phyloP scores from a whole-genome alignment of 176 grass and related monocot genomes.

The Musa acuminata region DNA sequence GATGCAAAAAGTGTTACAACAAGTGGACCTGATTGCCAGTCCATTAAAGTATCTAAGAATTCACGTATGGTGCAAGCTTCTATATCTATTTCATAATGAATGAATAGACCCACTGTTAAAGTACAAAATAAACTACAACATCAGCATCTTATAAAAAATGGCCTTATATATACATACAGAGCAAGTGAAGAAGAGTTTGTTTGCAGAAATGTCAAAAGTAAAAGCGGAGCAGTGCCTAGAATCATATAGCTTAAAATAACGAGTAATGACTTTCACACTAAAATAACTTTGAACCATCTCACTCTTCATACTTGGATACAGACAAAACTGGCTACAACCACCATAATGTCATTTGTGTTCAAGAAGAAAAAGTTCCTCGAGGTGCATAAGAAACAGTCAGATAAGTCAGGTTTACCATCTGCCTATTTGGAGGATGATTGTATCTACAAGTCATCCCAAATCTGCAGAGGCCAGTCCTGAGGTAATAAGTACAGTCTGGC shows the following conservation, averaged over 20 bases:
- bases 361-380: slow-evolving; percentile 13
- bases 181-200: too few species aligned
- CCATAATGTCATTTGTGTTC: slow-evolving; percentile 5
- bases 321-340: background rate
- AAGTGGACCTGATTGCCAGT: background rate
- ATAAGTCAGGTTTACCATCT: slow-evolving; percentile 41
- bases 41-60: background rate
- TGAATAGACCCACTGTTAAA: background rate
- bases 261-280: background rate
- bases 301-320: background rate
- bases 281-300: background rate
- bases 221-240: background rate
- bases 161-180: too few species aligned
- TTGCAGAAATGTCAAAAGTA: background rate
- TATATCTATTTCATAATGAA: background rate
- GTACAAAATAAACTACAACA: background rate
- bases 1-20: background rate
- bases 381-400: slow-evolving; percentile 16
- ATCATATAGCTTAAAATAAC: background rate
- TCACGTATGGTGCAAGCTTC: background rate
- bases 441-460: slow-evolving; percentile 89
- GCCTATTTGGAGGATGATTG: slow-evolving; percentile 86
- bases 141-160: background rate
- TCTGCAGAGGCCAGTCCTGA: slow-evolving; percentile 97
- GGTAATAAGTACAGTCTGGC: slow-evolving; percentile 92